phyloP scores from a whole-genome alignment of 1,139 yeast genomes.

The Petasospora fabianii region DNA sequence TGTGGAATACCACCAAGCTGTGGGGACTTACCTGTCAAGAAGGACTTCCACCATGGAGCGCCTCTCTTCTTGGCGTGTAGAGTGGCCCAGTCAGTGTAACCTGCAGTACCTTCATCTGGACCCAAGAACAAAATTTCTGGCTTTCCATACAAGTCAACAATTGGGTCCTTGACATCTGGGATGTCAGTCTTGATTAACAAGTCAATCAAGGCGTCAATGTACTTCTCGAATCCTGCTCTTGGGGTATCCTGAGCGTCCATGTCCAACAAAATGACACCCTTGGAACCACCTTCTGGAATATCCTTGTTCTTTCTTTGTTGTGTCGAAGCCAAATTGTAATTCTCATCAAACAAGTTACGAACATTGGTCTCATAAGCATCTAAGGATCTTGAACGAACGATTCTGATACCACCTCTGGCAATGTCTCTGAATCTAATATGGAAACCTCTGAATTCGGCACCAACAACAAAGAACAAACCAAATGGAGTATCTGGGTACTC shows the following conservation, averaged over 20 bases:
- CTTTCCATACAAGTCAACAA: constrained; percentile 78
- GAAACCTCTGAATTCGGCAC: constrained; percentile 96
- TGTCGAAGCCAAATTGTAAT: constrained; percentile 91
- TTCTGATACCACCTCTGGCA: constrained; percentile 97
- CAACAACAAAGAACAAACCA: constrained; percentile 95
- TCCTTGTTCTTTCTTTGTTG: constrained; percentile 97
- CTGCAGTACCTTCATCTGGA: constrained; percentile 98
- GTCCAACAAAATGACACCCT: constrained; percentile 90
- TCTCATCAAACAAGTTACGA: constrained; percentile 90
- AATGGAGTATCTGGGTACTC: constrained; percentile 92
- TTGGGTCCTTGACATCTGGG: constrained; percentile 54
- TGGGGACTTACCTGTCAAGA: constrained; percentile 94
- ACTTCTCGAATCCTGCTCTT: constrained; percentile 84
- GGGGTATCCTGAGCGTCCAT: constrained; percentile 75
- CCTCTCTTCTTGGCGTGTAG: constrained; percentile 89
- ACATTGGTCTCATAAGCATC: constrained; percentile 87
- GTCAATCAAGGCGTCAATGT: constrained; percentile 87
- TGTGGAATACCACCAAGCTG: constrained; percentile 96
- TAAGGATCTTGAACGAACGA: constrained; percentile 80
- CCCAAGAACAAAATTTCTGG: constrained; percentile 95
- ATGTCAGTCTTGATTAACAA: constrained; percentile 47
- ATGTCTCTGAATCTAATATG: constrained; percentile 96
- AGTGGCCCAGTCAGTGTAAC: constrained; percentile 98
- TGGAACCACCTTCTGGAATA: constrained; percentile 98
- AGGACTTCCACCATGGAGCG: constrained; percentile 99